Conservation (phyloP, 495 filamentous ascomycete genomes). For the Cercophora sp. region DNA sequence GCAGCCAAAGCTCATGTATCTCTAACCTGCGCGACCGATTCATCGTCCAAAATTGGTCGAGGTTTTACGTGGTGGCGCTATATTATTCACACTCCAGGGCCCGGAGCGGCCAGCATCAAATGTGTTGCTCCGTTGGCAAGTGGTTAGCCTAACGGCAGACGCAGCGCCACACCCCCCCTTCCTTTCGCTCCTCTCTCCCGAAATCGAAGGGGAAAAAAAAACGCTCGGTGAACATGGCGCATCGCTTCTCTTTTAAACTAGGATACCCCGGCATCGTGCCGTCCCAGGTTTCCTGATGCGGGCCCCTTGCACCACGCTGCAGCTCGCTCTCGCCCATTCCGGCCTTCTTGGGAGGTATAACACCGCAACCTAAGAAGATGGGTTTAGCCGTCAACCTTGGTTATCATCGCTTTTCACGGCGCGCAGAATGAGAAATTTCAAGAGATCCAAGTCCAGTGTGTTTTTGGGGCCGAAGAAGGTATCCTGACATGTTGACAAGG, state of each 20-base stretch:
- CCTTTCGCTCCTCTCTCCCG: no score
- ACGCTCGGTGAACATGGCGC: slow-evolving; percentile 10
- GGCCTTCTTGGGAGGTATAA: slow-evolving; percentile 27
- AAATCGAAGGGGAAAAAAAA: background rate
- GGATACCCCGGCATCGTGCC: slow-evolving; percentile 24
- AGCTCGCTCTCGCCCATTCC: slow-evolving; percentile 16
- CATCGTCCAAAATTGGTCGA: no score
- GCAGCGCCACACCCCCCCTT: slow-evolving; percentile 10
- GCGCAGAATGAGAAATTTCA: slow-evolving; percentile 16
- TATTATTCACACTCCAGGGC: slow-evolving; percentile 1
- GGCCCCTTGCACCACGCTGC: slow-evolving; percentile 21
- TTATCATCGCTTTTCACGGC: slow-evolving; percentile 17
- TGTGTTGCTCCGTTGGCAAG: background rate
- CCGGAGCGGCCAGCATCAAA: no score
- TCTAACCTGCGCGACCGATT: no score
- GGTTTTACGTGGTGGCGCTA: background rate
- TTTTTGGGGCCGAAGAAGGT: slow-evolving; percentile 18
- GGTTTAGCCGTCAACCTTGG: slow-evolving; percentile 32
- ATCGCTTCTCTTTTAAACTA: slow-evolving; percentile 10
- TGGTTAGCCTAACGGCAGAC: background rate
- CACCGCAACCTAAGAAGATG: slow-evolving; percentile 12
- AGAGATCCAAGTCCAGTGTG: slow-evolving; percentile 18
- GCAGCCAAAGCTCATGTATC: background rate
- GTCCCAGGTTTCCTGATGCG: slow-evolving; percentile 25
- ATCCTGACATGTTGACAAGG: slow-evolving; percentile 17